phyloP scores from a whole-genome alignment of 2,329 filamentous ascomycete genomes.

The Allantophomopsis lycopodina region DNA sequence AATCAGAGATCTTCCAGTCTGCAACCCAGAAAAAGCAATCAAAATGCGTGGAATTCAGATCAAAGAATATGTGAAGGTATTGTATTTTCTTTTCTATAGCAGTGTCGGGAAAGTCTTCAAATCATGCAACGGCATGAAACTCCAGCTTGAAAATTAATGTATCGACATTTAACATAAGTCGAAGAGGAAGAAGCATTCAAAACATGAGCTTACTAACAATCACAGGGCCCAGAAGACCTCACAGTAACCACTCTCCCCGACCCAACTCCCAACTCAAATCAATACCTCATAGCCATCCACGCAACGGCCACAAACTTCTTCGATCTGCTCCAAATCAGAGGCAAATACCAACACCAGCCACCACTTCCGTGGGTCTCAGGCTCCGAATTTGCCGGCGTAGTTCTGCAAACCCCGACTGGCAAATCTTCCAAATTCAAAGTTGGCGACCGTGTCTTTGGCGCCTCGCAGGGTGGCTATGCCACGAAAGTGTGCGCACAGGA shows the following conservation, averaged over 20 bases:
- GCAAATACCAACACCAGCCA: slow-evolving; percentile 90
- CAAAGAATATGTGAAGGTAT: slow-evolving; percentile 60
- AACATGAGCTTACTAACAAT: background rate
- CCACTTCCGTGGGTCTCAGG: slow-evolving; percentile 77
- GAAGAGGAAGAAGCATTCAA: too few relatives aligned
- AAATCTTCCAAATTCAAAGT: slow-evolving; percentile 50
- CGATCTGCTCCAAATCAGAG: slow-evolving; percentile 87
- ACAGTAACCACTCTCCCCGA: slow-evolving; percentile 61
- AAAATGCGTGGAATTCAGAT: slow-evolving; percentile 67
- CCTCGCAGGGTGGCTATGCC: slow-evolving; percentile 74
- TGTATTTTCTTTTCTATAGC: background rate
- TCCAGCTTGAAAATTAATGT: background rate
- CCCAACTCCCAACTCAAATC: slow-evolving; percentile 52
- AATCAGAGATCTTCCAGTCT: too few relatives aligned
- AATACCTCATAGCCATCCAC: slow-evolving; percentile 81
- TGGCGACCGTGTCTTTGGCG: slow-evolving; percentile 79
- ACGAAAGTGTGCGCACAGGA: slow-evolving; percentile 60
- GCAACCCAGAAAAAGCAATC: background rate
- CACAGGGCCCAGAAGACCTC: slow-evolving; percentile 66
- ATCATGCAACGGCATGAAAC: background rate
- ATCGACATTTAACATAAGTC: background rate
- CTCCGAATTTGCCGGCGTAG: slow-evolving; percentile 70
- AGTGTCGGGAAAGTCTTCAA: slow-evolving; percentile 1
- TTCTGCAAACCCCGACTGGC: slow-evolving; percentile 51
- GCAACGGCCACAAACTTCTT: slow-evolving; percentile 93